phyloP scores from a whole-genome alignment of 768 basidiomycete genomes.

The Mycena metata region DNA sequence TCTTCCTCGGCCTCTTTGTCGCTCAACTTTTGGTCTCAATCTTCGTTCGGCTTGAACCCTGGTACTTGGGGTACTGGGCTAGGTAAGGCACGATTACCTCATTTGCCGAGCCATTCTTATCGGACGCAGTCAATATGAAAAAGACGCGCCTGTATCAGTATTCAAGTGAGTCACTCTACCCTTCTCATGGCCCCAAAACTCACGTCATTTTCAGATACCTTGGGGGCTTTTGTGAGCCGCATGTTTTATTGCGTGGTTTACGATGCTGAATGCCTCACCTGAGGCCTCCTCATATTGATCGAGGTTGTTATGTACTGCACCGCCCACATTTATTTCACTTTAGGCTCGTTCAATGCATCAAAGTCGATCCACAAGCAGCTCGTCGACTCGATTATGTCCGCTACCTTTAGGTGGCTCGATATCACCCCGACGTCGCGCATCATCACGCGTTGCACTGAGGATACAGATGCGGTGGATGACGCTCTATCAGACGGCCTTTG shows the following conservation, averaged over 20 bases:
- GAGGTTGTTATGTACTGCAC: conserved; percentile 48
- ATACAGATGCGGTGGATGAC: conserved; percentile 72
- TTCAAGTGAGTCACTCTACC: conserved; percentile 49
- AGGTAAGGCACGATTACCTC: not conserved
- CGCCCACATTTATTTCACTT: conserved; percentile 57
- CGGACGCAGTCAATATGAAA: conserved; percentile 52
- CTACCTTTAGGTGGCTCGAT: conserved; percentile 68
- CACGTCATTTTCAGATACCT: conserved; percentile 11
- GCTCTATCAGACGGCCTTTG: conserved; percentile 47
- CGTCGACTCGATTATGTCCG: conserved; percentile 66
- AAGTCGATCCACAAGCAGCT: conserved; percentile 65
- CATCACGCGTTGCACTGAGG: conserved; percentile 75
- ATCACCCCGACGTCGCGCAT: conserved; percentile 66
- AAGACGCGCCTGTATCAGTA: conserved; percentile 49
- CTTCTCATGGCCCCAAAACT: conserved; percentile 14
- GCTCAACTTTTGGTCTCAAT: conserved; percentile 44
- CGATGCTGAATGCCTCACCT: not conserved
- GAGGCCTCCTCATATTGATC: conserved; percentile 50
- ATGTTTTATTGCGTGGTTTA: not conserved
- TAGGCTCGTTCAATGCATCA: conserved; percentile 67
- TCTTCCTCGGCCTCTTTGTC: conserved; percentile 47
- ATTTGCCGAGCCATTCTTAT: too few relatives aligned
- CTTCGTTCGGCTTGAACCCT: conserved; percentile 50
- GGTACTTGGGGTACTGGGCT: conserved; percentile 62
- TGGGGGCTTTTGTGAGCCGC: conserved; percentile 20